These are phyloP conservation scores for Apophysomyces trapeziformis DNA, from an alignment of 371 early-diverging fungal genomes.

Conservation along the genomic window DNA sequence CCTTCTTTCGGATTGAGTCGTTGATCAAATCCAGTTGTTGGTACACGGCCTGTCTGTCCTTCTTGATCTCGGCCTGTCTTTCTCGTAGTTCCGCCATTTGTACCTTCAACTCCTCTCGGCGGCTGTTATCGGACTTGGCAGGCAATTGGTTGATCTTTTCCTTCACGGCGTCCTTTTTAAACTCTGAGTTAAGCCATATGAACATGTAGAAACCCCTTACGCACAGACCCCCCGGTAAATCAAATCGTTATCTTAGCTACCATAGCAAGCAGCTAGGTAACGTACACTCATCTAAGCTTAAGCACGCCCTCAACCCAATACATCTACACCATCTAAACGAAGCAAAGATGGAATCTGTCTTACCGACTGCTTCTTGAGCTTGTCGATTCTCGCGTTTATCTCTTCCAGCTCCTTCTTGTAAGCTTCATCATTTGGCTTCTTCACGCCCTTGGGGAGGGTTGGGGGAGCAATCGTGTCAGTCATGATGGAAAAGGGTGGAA, in stretches of 20 bases:
- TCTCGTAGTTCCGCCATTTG: constrained; percentile 69
- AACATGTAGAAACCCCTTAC: constrained; percentile 1
- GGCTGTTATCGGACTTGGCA: constrained; percentile 47
- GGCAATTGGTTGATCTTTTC: constrained; percentile 34
- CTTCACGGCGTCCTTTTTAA: constrained; percentile 61
- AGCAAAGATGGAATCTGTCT: constrained; percentile 18
- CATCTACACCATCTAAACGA: not conserved
- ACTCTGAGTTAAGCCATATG: constrained; percentile 1
- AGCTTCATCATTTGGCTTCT: constrained; percentile 59
- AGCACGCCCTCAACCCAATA: not conserved
- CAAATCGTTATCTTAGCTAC: not conserved
- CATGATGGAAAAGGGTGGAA: constrained; percentile 20
- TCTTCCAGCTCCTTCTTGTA: constrained; percentile 53
- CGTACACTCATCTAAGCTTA: not conserved
- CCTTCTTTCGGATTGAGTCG: constrained; percentile 33
- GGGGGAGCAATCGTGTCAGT: constrained; percentile 30
- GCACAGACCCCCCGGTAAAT: constrained; percentile 1
- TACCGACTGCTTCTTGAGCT: constrained; percentile 61
- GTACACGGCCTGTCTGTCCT: constrained; percentile 55
- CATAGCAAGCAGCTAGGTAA: not conserved
- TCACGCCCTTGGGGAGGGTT: constrained; percentile 40
- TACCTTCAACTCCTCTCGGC: constrained; percentile 61
- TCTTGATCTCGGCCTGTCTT: constrained; percentile 58
- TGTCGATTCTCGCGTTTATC: constrained; percentile 59
- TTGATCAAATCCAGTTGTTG: constrained; percentile 66